These are phyloP conservation scores for Fraxinus baroniana DNA, from an alignment of 305 asterid species.

Conservation along the genomic window DNA sequence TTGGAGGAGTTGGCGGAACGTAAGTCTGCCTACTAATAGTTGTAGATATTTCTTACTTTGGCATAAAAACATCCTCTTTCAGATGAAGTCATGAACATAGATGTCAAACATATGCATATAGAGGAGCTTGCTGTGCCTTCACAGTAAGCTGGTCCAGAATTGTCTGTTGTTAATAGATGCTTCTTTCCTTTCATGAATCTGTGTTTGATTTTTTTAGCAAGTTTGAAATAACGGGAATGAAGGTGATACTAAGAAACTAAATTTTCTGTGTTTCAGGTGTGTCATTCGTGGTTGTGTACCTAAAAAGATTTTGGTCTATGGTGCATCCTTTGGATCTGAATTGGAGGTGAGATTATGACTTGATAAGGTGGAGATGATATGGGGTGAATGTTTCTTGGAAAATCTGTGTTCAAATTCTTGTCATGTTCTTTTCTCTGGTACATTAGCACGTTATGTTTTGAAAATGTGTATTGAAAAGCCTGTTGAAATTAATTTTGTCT, in stretches of 20 bases:
- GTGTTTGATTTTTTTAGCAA: neutral
- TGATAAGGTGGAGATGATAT: neutral
- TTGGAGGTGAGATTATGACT: constrained; percentile 60
- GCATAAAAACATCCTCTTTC: neutral
- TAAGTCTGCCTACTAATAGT: constrained; percentile 40
- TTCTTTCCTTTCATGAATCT: neutral
- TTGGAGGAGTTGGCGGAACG: constrained; percentile 99
- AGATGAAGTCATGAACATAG: neutral
- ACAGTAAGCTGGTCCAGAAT: neutral
- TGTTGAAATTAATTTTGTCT: neutral
- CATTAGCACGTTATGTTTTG: neutral
- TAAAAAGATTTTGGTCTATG: constrained; percentile 96
- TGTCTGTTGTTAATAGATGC: neutral
- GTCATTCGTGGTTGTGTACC: constrained; percentile 99
- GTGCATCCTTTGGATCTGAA: constrained; percentile 92
- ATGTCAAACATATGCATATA: neutral
- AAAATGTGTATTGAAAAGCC: neutral
- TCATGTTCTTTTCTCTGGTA: neutral
- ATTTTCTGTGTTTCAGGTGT: constrained; percentile 54
- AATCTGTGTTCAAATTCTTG: neutral
- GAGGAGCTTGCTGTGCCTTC: neutral
- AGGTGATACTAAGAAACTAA: constrained; percentile 10
- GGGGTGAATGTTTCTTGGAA: neutral
- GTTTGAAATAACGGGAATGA: neutral
- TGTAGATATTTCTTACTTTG: neutral